Conservation (phyloP, 2,329 filamentous ascomycete species). For the Trichoderma atrobrunneum region DNA sequence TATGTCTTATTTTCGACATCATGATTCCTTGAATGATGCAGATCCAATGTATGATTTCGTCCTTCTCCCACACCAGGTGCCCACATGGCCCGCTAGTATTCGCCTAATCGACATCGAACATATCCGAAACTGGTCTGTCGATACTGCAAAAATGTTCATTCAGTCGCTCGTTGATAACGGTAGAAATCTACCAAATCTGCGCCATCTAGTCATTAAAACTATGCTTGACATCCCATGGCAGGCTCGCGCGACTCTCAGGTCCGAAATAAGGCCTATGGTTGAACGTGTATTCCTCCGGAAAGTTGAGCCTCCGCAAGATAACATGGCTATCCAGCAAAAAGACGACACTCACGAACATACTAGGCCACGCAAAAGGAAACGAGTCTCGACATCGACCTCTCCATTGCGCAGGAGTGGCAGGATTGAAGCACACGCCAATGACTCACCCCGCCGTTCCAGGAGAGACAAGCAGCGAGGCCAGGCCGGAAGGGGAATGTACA, state of each 20-base stretch:
- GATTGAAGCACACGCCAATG: conserved; percentile 29
- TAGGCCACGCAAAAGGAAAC: conserved; percentile 23
- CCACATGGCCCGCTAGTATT: conserved; percentile 74
- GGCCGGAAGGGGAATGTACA: conserved; percentile 36
- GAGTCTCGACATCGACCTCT: conserved; percentile 22
- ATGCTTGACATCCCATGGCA: conserved; percentile 82
- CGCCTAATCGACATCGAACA: conserved; percentile 72
- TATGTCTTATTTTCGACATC: conserved; percentile 71
- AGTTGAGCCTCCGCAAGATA: conserved; percentile 38
- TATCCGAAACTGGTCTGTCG: conserved; percentile 69
- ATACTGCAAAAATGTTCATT: conserved; percentile 73
- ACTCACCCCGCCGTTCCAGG: conserved; percentile 17
- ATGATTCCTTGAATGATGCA: conserved; percentile 65
- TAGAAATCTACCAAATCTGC: conserved; percentile 61
- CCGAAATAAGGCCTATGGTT: conserved; percentile 72
- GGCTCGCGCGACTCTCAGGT: conserved; percentile 73
- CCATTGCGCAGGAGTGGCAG: conserved; percentile 39
- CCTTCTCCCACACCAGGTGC: conserved; percentile 61
- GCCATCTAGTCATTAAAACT: conserved; percentile 68
- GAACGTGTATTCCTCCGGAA: conserved; percentile 62
- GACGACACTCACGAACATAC: conserved; percentile 11
- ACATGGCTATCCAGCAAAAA: conserved; percentile 26
- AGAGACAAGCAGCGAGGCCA: conserved; percentile 20
- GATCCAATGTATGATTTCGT: conserved; percentile 72
- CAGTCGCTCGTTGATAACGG: conserved; percentile 73